phyloP scores from a whole-genome alignment of 2,329 filamentous ascomycete genomes.

The Pestalotiopsis sp. region DNA sequence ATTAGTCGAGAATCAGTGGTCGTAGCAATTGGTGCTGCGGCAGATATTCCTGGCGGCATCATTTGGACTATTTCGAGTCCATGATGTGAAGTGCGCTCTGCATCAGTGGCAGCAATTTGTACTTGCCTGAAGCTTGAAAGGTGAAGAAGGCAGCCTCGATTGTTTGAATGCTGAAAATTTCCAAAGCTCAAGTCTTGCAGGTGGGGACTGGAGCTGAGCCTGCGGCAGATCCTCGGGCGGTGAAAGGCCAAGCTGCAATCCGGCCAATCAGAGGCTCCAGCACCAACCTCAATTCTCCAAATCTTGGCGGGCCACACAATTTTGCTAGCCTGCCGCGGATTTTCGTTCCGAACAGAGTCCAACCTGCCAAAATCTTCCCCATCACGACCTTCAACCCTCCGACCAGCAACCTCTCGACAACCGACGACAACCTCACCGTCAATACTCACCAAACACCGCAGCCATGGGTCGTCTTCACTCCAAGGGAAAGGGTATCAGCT shows the following conservation, averaged over 20 bases:
- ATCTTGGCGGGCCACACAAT: conserved; percentile 12
- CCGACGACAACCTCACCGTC: conserved; percentile 16
- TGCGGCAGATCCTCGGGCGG: conserved; percentile 4
- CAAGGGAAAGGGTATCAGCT: conserved; percentile 98
- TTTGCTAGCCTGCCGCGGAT: background rate
- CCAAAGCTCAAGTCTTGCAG: background rate
- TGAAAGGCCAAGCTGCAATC: background rate
- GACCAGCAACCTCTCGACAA: conserved; percentile 9
- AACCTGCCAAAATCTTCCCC: conserved; percentile 17
- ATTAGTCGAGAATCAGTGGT: background rate
- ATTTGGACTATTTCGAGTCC: too few species aligned
- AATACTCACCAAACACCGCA: conserved; percentile 40
- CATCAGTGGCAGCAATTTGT: background rate
- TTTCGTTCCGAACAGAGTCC: conserved; percentile 11
- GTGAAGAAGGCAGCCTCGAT: background rate
- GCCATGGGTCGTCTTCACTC: conserved; percentile 98
- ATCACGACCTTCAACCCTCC: conserved; percentile 22
- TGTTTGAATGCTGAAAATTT: background rate
- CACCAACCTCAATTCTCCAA: conserved; percentile 3
- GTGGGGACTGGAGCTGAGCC: background rate
- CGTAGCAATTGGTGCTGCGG: too few species aligned
- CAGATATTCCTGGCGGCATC: too few species aligned
- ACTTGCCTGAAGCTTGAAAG: background rate
- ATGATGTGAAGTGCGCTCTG: background rate
- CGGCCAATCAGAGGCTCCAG: conserved; percentile 1